Evolutionary conservation across 495 filamentous ascomycete species (phyloP).

Genomic region (Daldinia bambusicola): DNA sequence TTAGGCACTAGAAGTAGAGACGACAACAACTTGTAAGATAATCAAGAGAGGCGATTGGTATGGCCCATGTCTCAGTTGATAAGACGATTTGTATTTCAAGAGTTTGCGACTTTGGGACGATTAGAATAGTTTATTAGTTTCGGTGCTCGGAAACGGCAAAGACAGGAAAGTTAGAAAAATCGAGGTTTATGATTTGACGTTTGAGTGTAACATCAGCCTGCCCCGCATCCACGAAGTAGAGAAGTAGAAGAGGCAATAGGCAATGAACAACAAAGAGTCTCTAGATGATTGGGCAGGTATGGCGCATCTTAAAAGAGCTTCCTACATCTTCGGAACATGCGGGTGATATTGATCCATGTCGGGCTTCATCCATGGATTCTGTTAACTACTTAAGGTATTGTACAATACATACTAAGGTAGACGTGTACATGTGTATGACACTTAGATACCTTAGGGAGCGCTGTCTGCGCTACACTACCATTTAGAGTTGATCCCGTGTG

Average conservation of each 20-base stretch:
- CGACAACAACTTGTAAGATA: not conserved
- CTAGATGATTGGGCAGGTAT: slow-evolving; percentile 31
- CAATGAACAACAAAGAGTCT: slow-evolving; percentile 20
- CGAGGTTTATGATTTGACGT: slow-evolving; percentile 16
- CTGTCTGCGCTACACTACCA: not conserved
- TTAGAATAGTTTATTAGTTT: slow-evolving; percentile 24
- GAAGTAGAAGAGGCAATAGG: not conserved
- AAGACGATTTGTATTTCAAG: not conserved
- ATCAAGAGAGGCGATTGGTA: not conserved
- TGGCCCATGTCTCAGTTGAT: not conserved
- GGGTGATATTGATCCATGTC: slow-evolving; percentile 40
- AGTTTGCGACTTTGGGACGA: not conserved
- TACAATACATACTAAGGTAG: slow-evolving; percentile 16
- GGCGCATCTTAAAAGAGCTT: slow-evolving; percentile 17
- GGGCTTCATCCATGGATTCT: slow-evolving; percentile 13
- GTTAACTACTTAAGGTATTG: no score
- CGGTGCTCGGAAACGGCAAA: no score
- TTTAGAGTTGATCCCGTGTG: slow-evolving; percentile 45
- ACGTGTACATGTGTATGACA: not conserved
- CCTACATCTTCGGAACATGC: slow-evolving; percentile 26
- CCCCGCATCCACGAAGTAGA: slow-evolving; percentile 33
- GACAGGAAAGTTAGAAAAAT: not conserved
- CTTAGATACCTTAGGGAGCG: not conserved
- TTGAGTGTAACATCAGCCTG: slow-evolving; percentile 15
- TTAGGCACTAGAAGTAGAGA: not conserved